Evolutionary conservation across 257 asterid genomes (phyloP).

Genomic region (Jaltomata sinuosa): DNA sequence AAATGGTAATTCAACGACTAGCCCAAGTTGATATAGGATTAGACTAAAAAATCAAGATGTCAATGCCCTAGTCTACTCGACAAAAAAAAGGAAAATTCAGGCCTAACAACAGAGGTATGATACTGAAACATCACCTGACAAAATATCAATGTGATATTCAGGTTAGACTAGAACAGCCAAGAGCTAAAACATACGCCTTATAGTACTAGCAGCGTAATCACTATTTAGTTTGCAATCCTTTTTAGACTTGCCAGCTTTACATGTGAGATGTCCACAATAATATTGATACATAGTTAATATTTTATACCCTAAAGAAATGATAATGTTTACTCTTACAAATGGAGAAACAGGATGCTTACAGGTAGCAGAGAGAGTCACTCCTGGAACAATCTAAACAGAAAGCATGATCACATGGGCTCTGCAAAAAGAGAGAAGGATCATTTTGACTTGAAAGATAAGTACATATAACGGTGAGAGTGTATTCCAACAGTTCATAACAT

Average conservation of each 20-base stretch:
- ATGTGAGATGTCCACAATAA: neutral
- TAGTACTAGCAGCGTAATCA: neutral
- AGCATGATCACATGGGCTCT: conserved; percentile 96
- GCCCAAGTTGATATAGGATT: neutral
- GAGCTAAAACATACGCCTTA: neutral
- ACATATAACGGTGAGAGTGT: neutral
- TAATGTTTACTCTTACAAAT: neutral
- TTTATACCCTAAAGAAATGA: neutral
- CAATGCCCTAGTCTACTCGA: neutral
- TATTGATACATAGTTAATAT: neutral
- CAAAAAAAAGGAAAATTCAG: neutral
- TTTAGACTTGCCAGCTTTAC: neutral
- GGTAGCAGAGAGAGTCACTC: conserved; percentile 85
- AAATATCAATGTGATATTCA: neutral
- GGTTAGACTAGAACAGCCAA: neutral
- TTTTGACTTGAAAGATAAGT: neutral
- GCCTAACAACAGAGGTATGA: neutral
- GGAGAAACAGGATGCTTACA: conserved; percentile 43
- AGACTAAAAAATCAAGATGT: neutral
- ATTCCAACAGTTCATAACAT: neutral
- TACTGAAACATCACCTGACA: neutral
- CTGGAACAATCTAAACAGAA: conserved; percentile 97
- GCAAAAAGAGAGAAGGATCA: conserved; percentile 28
- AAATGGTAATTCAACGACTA: neutral
- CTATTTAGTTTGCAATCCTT: neutral